Conservation (phyloP, 2,329 filamentous ascomycete genomes). For the Diplodia intermedia region DNA sequence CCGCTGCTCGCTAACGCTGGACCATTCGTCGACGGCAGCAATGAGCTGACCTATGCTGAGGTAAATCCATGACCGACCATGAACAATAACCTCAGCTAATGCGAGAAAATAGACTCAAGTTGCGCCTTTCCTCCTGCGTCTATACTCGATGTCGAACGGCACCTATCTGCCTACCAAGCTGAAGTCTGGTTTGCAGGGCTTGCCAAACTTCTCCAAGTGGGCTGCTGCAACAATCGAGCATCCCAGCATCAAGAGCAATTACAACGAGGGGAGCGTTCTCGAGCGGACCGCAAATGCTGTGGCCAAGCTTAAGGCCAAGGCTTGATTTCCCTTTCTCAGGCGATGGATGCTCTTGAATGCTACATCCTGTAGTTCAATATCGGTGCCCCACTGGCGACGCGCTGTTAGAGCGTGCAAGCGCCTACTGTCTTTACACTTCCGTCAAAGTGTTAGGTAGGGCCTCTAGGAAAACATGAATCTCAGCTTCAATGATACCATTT, state of each 20-base stretch:
- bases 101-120: conserved; percentile 59
- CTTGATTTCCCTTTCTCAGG: background rate
- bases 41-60: conserved; percentile 74
- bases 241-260: conserved; percentile 66
- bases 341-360: background rate
- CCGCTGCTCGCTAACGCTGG: conserved; percentile 62
- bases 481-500: background rate
- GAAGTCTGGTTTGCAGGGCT: conserved; percentile 56
- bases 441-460: background rate
- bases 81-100: background rate
- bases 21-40: conserved; percentile 56
- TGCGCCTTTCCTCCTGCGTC: conserved; percentile 71
- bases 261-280: conserved; percentile 42
- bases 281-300: conserved; percentile 38
- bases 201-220: conserved; percentile 75
- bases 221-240: conserved; percentile 65
- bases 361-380: background rate
- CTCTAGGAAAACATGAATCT: background rate
- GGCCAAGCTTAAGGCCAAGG: conserved; percentile 40
- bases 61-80: conserved; percentile 52
- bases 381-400: background rate
- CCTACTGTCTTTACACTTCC: background rate
- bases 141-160: conserved; percentile 62
- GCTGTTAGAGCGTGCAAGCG: background rate
- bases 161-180: conserved; percentile 60